These are phyloP conservation scores for Cytospora leucostoma DNA, from an alignment of 2,329 filamentous ascomycete species.

Conservation along the genomic window DNA sequence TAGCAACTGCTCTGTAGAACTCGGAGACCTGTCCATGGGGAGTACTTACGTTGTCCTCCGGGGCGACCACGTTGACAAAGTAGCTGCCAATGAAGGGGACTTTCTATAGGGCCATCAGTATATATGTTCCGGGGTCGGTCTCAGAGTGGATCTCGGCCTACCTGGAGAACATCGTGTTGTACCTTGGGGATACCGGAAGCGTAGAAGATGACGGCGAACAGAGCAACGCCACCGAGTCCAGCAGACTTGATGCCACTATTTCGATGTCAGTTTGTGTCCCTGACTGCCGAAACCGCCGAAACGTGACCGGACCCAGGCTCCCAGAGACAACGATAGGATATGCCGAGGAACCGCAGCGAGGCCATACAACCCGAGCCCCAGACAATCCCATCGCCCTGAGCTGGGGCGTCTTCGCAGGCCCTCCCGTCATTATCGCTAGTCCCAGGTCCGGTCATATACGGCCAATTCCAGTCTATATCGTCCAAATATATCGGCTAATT, in stretches of 20 bases:
- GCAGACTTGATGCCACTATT: conserved; percentile 54
- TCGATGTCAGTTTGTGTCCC: conserved; percentile 25
- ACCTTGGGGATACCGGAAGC: conserved; percentile 64
- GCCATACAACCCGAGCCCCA: background rate
- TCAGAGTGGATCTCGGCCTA: conserved; percentile 35
- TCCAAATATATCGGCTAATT: conserved; percentile 26
- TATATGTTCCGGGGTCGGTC: background rate
- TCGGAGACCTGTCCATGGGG: no score
- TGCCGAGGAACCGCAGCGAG: background rate
- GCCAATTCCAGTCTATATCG: background rate
- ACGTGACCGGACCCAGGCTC: background rate
- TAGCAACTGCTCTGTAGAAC: background rate
- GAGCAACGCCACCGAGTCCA: conserved; percentile 59
- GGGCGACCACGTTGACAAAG: conserved; percentile 56
- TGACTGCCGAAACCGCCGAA: background rate
- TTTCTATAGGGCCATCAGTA: conserved; percentile 46
- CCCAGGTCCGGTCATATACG: background rate
- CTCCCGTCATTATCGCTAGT: background rate
- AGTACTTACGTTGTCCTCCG: conserved; percentile 63
- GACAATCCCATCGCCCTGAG: background rate
- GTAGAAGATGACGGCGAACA: conserved; percentile 60
- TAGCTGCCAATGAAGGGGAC: conserved; percentile 54
- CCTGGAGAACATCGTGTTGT: conserved; percentile 59
- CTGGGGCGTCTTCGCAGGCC: no score
- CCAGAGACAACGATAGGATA: background rate